Conservation (phyloP, 805 yeast genomes). For the Maudiozyma turicensis region DNA sequence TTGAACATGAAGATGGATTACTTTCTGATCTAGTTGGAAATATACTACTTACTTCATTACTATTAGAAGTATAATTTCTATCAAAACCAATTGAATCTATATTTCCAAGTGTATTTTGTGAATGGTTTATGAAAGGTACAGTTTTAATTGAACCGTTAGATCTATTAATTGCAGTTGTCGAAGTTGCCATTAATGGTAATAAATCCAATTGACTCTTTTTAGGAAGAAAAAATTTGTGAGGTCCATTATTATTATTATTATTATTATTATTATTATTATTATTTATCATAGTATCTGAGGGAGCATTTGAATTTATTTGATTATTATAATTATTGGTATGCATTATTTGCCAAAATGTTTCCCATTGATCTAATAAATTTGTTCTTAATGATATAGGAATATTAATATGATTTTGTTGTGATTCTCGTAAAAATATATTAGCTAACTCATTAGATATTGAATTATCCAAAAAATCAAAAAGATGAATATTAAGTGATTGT, state of each 20-base stretch:
- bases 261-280: neutral
- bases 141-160: too few species aligned
- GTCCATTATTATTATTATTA: neutral
- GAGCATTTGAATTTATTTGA: neutral
- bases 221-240: neutral
- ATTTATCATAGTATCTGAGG: too few species aligned
- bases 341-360: neutral
- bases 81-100: too few species aligned
- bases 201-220: neutral
- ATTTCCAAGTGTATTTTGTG: too few species aligned
- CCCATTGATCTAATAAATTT: neutral
- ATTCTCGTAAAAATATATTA: slow-evolving; percentile 57
- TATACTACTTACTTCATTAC: too few species aligned
- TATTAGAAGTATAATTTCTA: too few species aligned
- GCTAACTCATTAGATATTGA: slow-evolving; percentile 67
- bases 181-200: neutral
- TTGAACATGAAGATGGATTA: too few species aligned
- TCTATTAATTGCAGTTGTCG: neutral
- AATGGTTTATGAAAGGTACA: too few species aligned
- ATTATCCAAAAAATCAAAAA: slow-evolving; percentile 75
- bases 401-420: slow-evolving; percentile 42
- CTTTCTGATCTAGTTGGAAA: too few species aligned
- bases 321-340: neutral
- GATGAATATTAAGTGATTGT: slow-evolving; percentile 49
- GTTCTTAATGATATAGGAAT: neutral